Evolutionary conservation across 2,329 filamentous ascomycete genomes (phyloP).

Genomic region (Penicillium brasilianum): DNA sequence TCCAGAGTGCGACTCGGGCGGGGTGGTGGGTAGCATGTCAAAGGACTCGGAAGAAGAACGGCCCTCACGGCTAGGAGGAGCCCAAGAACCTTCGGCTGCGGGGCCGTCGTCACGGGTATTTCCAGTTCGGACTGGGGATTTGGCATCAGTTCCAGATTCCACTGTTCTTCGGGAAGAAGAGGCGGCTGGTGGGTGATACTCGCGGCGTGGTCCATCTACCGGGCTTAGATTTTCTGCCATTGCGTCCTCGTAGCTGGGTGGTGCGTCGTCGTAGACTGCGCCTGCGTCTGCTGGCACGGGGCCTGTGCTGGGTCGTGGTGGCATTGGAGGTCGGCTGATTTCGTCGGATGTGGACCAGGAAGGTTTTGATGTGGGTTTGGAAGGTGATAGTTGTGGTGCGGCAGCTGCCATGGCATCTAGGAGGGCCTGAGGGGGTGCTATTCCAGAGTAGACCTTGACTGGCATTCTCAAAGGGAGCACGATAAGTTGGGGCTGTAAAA

Average conservation of each 20-base stretch:
- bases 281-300: conserved; percentile 32
- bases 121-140: conserved; percentile 39
- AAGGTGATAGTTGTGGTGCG: conserved; percentile 31
- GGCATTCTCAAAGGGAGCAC: conserved; percentile 79
- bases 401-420: conserved; percentile 65
- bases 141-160: conserved; percentile 47
- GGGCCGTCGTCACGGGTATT: conserved; percentile 37
- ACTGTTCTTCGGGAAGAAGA: conserved; percentile 35
- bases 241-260: conserved; percentile 92
- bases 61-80: conserved; percentile 25
- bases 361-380: conserved; percentile 26
- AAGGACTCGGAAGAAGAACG: conserved; percentile 46
- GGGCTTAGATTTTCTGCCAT: conserved; percentile 79
- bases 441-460: conserved; percentile 84
- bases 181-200: conserved; percentile 53
- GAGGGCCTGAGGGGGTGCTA: conserved; percentile 77
- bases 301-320: conserved; percentile 43
- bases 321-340: conserved; percentile 45
- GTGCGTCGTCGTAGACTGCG: conserved; percentile 69
- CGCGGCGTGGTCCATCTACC: conserved; percentile 68
- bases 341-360: conserved; percentile 30
- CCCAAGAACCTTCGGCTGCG: conserved; percentile 29
- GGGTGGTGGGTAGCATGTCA: conserved; percentile 46
- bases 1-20: conserved; percentile 41
- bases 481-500: conserved; percentile 69